Conservation (phyloP, 2,329 filamentous ascomycete genomes). For the Daldinia sp. region DNA sequence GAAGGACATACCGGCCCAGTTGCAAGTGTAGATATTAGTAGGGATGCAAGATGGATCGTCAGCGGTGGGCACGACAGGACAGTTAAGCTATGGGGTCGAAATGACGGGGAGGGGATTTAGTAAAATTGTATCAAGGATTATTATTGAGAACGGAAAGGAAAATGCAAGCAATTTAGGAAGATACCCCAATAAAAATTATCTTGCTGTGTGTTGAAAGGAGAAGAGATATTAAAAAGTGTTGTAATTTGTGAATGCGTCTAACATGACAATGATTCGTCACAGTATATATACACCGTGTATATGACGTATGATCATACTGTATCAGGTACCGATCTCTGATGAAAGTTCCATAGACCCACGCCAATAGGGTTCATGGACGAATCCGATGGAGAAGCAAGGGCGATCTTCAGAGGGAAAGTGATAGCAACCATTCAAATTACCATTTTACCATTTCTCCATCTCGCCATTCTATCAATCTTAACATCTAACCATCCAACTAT, state of each 20-base stretch:
- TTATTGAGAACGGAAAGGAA: background rate
- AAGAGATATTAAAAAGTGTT: background rate
- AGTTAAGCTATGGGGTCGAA: conserved; percentile 94
- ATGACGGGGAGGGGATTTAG: conserved; percentile 69
- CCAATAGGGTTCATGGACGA: conserved; percentile 21
- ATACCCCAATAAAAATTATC: conserved; percentile 40
- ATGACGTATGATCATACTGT: background rate
- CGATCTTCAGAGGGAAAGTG: conserved; percentile 28
- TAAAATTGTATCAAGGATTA: conserved; percentile 3
- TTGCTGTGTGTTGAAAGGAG: background rate
- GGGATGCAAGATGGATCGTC: conserved; percentile 89
- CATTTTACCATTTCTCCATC: conserved; percentile 10
- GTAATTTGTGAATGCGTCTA: background rate
- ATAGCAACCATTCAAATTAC: conserved; percentile 20
- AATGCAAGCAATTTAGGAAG: conserved; percentile 19
- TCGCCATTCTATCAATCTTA: background rate
- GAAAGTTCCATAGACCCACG: conserved; percentile 39
- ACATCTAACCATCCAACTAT: background rate
- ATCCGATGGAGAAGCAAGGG: conserved; percentile 35
- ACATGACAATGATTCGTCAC: background rate
- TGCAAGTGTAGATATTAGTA: conserved; percentile 86
- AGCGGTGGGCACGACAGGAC: conserved; percentile 94
- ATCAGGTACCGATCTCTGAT: background rate
- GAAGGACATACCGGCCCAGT: conserved; percentile 93
- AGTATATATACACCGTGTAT: background rate